A percentile compares a stretch with the other conserved stretches of the same genome.
Conservation (phyloP, 2,329 filamentous ascomycete species). For the Scolecobasidium constrictum region DNA sequence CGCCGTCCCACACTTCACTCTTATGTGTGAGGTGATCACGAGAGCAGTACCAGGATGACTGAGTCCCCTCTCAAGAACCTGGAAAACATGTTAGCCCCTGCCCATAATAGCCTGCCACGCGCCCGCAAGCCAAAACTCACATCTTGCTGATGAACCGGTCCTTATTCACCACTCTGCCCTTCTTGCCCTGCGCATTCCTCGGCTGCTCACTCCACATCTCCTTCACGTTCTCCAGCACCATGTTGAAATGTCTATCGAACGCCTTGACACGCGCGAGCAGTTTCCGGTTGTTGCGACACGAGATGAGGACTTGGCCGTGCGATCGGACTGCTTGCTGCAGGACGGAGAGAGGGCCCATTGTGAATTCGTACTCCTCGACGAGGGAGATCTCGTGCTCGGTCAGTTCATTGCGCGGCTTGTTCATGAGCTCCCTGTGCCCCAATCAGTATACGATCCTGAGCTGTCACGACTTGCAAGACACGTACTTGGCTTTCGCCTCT, state of each 20-base stretch:
- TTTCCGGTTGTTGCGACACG: constrained; percentile 96
- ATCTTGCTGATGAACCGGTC: constrained; percentile 98
- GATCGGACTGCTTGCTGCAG: constrained; percentile 93
- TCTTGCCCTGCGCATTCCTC: constrained; percentile 70
- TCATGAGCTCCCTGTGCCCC: constrained; percentile 65
- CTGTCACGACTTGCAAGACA: background rate
- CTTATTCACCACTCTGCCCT: constrained; percentile 88
- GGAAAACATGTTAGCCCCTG: constrained; percentile 12
- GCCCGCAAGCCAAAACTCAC: constrained; percentile 40
- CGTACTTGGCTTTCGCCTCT: constrained; percentile 1
- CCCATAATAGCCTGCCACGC: background rate
- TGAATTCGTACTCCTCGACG: constrained; percentile 70
- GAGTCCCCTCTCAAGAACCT: constrained; percentile 82
- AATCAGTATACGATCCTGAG: too few relatives aligned
- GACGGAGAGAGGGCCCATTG: constrained; percentile 74
- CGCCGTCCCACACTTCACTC: too few relatives aligned
- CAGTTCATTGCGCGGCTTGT: constrained; percentile 80
- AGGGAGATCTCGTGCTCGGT: constrained; percentile 89
- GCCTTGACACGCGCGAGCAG: constrained; percentile 94
- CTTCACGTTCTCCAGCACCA: constrained; percentile 95
- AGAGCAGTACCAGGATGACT: constrained; percentile 64
- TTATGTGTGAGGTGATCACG: too few relatives aligned
- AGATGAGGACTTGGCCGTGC: constrained; percentile 93
- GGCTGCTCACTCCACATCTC: constrained; percentile 99
- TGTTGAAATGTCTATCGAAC: constrained; percentile 98